Base-by-base conservation (phyloP, 495 filamentous ascomycete species). In the Parmelia sp. region DNA sequence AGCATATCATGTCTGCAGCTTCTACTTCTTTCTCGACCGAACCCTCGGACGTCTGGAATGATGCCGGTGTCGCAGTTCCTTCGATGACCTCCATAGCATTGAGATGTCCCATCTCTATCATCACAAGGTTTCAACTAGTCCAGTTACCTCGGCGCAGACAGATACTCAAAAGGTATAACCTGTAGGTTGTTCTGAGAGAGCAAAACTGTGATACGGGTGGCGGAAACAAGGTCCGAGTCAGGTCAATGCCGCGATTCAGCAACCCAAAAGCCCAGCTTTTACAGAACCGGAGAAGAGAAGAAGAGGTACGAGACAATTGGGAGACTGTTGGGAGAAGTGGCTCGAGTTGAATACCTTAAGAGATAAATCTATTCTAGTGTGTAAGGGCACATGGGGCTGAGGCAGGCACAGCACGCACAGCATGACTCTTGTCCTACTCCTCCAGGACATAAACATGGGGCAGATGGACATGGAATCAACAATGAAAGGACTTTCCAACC, bases 391-490 rank as follows among this genome's bases (percentile, higher is more conserved):
- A 29, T 31, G 49, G 27, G 25, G 49, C 25, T 31, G 49, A 31
- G 25, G 49, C 49, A 25, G 49, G 49, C 49, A 53, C 49, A 53
- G 49, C 49, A 31, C 14, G 49, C 49, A 53, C 49, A 53, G 49
- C 49, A 31, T 5, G 15, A 53, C 4, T 51, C 27, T 31, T 31
- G n/a, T n/a, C n/a, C n/a, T n/a, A n/a, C 25, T 53, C 49, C 3
- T 31, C 12, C 27, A 17, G 49, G 14, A 29, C 2, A 5, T 19
- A 53, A 49, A 27, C 0, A 25, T 1, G 5, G n/a, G 45, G 45
- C 4, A 25, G 25, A 25, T 49, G 21, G 5, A 7, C 3, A 10
- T 45, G 19, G 42, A 2, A n/a, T n/a, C 21, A 0, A 19, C 40
- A 3, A 9, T 14, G n/a, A 14, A 27, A 49, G 23, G 27, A 53